phyloP scores from a whole-genome alignment of 2,329 filamentous ascomycete species.

The Curvularia spicifera region DNA sequence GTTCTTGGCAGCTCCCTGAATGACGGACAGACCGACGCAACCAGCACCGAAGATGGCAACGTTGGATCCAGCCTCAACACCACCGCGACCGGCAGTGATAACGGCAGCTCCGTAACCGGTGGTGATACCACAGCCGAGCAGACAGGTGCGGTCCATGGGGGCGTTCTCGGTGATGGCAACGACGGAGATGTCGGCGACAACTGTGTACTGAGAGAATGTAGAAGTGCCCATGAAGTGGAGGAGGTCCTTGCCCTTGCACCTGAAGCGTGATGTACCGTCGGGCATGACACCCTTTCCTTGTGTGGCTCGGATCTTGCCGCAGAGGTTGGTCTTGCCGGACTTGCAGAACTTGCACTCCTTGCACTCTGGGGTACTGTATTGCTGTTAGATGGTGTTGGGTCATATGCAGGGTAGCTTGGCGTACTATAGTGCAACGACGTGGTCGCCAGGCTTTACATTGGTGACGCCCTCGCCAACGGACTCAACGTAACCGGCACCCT shows the following conservation, averaged over 20 bases:
- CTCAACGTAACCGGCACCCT: constrained; percentile 53
- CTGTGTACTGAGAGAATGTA: constrained; percentile 98
- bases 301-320: constrained; percentile 96
- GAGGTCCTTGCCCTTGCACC: constrained; percentile 90
- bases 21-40: constrained; percentile 92
- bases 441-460: constrained; percentile 90
- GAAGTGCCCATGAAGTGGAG: constrained; percentile 99
- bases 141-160: constrained; percentile 92
- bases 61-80: constrained; percentile 84
- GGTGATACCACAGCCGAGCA: constrained; percentile 97
- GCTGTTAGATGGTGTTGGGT: constrained; percentile 26
- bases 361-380: constrained; percentile 86
- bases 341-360: constrained; percentile 99
- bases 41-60: constrained; percentile 94
- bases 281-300: constrained; percentile 97
- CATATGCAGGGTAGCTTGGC: constrained; percentile 11
- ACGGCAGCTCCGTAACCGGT: constrained; percentile 96
- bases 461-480: constrained; percentile 89
- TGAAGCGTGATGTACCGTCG: constrained; percentile 93
- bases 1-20: constrained; percentile 89
- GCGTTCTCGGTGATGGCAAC: constrained; percentile 90
- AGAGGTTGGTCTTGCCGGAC: constrained; percentile 98
- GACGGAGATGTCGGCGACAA: constrained; percentile 97
- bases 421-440: constrained; percentile 65
- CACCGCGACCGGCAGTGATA: constrained; percentile 75